phyloP scores from a whole-genome alignment of 495 filamentous ascomycete genomes.

The Rhizodiscina lignyota region DNA sequence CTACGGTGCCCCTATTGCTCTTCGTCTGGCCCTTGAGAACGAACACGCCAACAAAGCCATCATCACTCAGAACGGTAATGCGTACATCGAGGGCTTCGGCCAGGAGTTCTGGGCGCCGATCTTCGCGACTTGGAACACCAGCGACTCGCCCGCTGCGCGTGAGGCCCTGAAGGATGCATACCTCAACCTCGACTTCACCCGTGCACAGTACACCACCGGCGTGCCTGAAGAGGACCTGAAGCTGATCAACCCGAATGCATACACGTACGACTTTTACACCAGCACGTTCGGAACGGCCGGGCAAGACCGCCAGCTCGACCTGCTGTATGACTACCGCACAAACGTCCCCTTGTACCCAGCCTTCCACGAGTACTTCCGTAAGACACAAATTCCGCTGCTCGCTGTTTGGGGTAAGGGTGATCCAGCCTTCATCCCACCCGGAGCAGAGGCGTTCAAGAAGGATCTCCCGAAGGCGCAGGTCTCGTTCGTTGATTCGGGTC shows the following conservation, averaged over 20 bases:
- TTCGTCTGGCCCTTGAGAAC: constrained; percentile 34
- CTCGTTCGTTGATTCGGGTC: constrained; percentile 38
- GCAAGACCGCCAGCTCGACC: constrained; percentile 41
- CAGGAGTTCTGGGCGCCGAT: constrained; percentile 35
- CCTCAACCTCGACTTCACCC: constrained; percentile 30
- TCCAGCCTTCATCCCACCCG: constrained; percentile 35
- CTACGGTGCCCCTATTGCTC: constrained; percentile 43
- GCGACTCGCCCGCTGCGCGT: constrained; percentile 20
- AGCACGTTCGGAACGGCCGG: constrained; percentile 30
- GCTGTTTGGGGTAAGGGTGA: constrained; percentile 50
- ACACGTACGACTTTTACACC: constrained; percentile 36
- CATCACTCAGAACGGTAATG: constrained; percentile 48
- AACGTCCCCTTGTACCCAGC: constrained; percentile 38
- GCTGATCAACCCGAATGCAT: constrained; percentile 32
- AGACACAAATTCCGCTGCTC: constrained; percentile 35
- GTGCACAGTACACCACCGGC: constrained; percentile 40
- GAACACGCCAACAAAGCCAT: constrained; percentile 33
- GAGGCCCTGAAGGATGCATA: constrained; percentile 21
- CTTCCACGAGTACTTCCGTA: constrained; percentile 42
- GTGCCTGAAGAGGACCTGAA: constrained; percentile 13
- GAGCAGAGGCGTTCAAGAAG: constrained; percentile 41
- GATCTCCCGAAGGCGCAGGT: constrained; percentile 36
- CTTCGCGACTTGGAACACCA: constrained; percentile 30
- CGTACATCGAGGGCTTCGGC: constrained; percentile 41
- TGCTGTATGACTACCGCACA: constrained; percentile 40